Evolutionary conservation across 129 eudicot genomes (phyloP).

Genomic region (Helichrysum umbraculigerum): DNA sequence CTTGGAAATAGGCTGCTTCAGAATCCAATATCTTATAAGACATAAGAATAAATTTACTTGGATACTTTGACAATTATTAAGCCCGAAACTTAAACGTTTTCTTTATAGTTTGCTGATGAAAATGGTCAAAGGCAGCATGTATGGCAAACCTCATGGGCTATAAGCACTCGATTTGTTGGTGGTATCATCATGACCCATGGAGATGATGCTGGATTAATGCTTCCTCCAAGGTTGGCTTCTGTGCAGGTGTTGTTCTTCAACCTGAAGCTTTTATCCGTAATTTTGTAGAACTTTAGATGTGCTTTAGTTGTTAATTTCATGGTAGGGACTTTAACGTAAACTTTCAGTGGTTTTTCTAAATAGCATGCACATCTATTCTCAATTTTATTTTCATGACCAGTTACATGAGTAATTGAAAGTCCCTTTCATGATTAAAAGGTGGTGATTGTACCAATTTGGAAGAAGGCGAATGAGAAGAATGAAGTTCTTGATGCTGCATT

Average conservation of each 20-base stretch:
- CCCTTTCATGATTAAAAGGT: conserved; percentile 42
- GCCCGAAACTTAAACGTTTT: conserved; percentile 20
- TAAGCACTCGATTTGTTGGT: conserved; percentile 96
- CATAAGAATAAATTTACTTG: not conserved
- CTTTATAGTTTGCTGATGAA: conserved; percentile 82
- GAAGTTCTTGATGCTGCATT: conserved; percentile 76
- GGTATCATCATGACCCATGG: conserved; percentile 99
- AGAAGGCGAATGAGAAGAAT: conserved; percentile 60
- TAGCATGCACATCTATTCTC: not conserved
- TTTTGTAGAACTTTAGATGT: not conserved
- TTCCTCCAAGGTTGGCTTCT: conserved; percentile 53
- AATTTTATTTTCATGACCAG: conserved; percentile 3
- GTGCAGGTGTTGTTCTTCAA: conserved; percentile 56
- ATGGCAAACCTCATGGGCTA: conserved; percentile 99
- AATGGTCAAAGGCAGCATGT: conserved; percentile 91
- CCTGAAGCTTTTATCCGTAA: not conserved
- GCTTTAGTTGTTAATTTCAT: not conserved
- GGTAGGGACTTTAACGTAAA: not conserved
- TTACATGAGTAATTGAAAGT: conserved; percentile 1
- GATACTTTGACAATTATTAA: conserved; percentile 1
- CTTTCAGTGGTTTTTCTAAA: not conserved
- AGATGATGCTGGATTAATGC: conserved; percentile 91
- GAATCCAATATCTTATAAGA: conserved; percentile 14
- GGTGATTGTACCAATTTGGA: conserved; percentile 91
- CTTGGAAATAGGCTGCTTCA: conserved; percentile 11